These are phyloP conservation scores for Uronychia binucleata DNA, from an alignment of 73 alveolate genomes.

Conservation along the genomic window DNA sequence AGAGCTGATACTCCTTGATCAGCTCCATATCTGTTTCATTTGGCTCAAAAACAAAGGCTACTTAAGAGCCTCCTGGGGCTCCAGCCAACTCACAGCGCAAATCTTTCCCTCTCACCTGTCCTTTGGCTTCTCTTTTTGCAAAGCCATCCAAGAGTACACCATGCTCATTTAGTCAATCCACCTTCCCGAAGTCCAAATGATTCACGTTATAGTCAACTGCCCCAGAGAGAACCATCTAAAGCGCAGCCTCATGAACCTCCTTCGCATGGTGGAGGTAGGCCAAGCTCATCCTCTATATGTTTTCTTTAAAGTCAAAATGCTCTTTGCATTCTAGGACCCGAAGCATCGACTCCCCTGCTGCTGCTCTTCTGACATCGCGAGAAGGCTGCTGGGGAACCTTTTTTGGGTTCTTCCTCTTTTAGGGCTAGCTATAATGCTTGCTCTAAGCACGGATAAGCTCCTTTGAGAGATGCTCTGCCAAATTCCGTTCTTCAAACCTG, in stretches of 20 bases:
- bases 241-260: not conserved
- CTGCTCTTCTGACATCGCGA: no score
- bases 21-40: not conserved
- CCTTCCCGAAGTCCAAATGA: not conserved
- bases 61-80: no score
- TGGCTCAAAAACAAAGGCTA: no score
- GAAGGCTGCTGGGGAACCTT: no score
- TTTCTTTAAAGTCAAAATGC: not conserved
- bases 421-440: no score
- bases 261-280: not conserved
- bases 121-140: not conserved
- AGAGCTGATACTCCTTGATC: not conserved
- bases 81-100: not conserved
- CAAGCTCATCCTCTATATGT: not conserved
- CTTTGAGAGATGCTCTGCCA: not conserved
- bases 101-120: not conserved
- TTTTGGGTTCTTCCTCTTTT: no score
- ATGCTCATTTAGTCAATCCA: not conserved
- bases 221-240: not conserved
- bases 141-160: not conserved
- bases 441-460: not conserved
- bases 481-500: not conserved
- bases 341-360: no score
- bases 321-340: no score
- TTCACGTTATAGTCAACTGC: not conserved